Base-by-base conservation (phyloP, 805 yeast genomes). In the Nakazawaea ishiwadae region DNA sequence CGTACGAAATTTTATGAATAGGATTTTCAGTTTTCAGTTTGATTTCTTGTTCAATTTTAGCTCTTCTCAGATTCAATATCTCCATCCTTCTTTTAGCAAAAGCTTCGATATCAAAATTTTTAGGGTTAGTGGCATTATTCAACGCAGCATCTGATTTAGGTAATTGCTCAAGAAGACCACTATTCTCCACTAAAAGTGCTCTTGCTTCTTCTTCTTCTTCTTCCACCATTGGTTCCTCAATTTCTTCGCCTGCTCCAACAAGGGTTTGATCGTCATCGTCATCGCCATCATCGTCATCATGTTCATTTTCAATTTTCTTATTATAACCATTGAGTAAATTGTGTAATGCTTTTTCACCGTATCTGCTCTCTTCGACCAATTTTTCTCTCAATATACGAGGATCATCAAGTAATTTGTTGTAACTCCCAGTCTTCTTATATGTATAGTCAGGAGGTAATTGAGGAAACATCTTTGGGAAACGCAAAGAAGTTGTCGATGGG, bases 361-460 rank as follows among this genome's bases (percentile, higher is more conserved):
- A 65, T 42, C 85, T 68, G 23, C 95, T 85, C 57, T 91, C 97
- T 38, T 79, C 80, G 2, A 87, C 90, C 39, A 90, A 66, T 51
- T 76, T 75, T 42, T 84, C 76, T 47, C 91, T 70, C 41, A 91
- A 70, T 44, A 74, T 66, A 48, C 82, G 77, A 46, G 90, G 86
- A 53, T 87, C 91, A 1, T 80, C 74, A 12, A 80, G 62, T 16
- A 81, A 68, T 18, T 76, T 66, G 42, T 80, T 71, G 56, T 68
- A 89, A 48, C 72, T 71, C 0, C 96, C 84, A 0, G 96, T 84
- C 42, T 80, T 75, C 59, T 77, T 79, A 57, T 84, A 91, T 0
- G 98, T 91, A 60, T 90, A 95, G 53, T 88, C 96, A 0, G 98
- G 96, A 1, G 99, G 99, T 21, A 91, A 69, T 10, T 79, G 78